These are phyloP conservation scores for Sporothrix inflata DNA, from an alignment of 2,329 filamentous ascomycete genomes.

Conservation along the genomic window DNA sequence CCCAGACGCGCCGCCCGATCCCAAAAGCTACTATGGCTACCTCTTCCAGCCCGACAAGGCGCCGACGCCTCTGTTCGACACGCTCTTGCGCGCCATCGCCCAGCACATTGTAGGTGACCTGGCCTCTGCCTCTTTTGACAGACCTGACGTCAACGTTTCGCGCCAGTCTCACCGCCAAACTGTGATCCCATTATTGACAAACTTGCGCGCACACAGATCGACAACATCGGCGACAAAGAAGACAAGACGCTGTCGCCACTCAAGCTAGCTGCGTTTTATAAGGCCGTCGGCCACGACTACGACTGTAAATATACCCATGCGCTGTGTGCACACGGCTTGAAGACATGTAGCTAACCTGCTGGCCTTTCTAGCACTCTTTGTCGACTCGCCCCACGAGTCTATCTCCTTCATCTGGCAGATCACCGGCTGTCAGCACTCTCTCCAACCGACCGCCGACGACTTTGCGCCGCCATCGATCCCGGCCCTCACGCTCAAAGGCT, in stretches of 20 bases:
- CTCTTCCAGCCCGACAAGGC: constrained; percentile 70
- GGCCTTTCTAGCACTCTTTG: constrained; percentile 66
- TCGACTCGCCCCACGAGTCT: constrained; percentile 70
- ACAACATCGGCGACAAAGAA: constrained; percentile 61
- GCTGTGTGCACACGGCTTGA: not conserved
- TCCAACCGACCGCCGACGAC: constrained; percentile 74
- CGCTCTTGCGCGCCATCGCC: constrained; percentile 69
- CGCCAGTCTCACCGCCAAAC: not conserved
- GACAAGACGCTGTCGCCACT: constrained; percentile 61
- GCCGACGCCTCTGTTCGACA: constrained; percentile 67
- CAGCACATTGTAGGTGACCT: constrained; percentile 67
- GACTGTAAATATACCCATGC: constrained; percentile 54
- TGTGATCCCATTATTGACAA: constrained; percentile 18
- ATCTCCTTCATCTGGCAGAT: constrained; percentile 93
- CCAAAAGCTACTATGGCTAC: constrained; percentile 61
- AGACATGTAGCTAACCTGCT: not conserved
- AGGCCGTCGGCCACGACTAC: constrained; percentile 73
- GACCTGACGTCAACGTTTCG: not conserved
- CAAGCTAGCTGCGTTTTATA: constrained; percentile 79
- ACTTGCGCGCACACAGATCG: constrained; percentile 48
- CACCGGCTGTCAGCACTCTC: constrained; percentile 84
- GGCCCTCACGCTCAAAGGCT: constrained; percentile 79
- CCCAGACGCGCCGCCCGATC: constrained; percentile 35
- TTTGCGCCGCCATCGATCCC: constrained; percentile 79
- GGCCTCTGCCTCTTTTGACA: constrained; percentile 3